Conservation (phyloP, 2,329 filamentous ascomycete genomes). For the Ophiosphaerella korrae region DNA sequence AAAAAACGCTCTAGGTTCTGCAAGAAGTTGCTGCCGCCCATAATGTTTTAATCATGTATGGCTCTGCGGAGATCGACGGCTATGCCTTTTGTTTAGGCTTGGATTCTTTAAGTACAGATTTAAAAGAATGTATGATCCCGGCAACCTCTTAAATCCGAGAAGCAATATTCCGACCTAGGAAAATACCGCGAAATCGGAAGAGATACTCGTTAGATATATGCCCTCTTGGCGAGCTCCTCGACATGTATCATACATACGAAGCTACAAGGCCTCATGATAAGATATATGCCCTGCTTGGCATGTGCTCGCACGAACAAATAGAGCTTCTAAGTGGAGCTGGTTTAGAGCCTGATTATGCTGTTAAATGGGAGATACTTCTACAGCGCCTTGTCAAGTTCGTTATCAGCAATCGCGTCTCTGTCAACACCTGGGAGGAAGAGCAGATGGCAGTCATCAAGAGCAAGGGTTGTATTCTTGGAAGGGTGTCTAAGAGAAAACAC, state of each 20-base stretch:
- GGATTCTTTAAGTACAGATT: slow-evolving; percentile 1
- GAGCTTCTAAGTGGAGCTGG: slow-evolving; percentile 7
- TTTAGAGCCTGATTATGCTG: slow-evolving; percentile 17
- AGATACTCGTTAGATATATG: slow-evolving; percentile 5
- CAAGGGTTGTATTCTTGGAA: slow-evolving; percentile 15
- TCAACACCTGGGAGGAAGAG: slow-evolving; percentile 11
- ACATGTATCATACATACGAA: slow-evolving; percentile 16
- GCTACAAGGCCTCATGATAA: slow-evolving; percentile 12
- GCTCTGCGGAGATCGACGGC: slow-evolving; percentile 14
- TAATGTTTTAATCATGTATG: slow-evolving; percentile 14
- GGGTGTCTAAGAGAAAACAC: background rate
- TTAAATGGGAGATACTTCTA: slow-evolving; percentile 18
- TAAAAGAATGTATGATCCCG: background rate
- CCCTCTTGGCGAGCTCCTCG: slow-evolving; percentile 12
- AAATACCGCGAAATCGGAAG: background rate
- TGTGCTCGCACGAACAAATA: too few species aligned
- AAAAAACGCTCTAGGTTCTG: slow-evolving; percentile 6
- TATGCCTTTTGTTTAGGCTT: slow-evolving; percentile 14
- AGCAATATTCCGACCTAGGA: slow-evolving; percentile 12
- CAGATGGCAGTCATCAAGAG: slow-evolving; percentile 14
- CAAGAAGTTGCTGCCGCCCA: slow-evolving; percentile 21
- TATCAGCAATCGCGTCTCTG: slow-evolving; percentile 11
- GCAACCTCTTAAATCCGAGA: slow-evolving; percentile 8
- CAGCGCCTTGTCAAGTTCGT: slow-evolving; percentile 12
- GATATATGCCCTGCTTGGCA: slow-evolving; percentile 17